Evolutionary conservation across 176 grass and related monocot species (phyloP), one percentile per base, ranked within the genome.

Genomic region (Zea luxurians): DNA sequence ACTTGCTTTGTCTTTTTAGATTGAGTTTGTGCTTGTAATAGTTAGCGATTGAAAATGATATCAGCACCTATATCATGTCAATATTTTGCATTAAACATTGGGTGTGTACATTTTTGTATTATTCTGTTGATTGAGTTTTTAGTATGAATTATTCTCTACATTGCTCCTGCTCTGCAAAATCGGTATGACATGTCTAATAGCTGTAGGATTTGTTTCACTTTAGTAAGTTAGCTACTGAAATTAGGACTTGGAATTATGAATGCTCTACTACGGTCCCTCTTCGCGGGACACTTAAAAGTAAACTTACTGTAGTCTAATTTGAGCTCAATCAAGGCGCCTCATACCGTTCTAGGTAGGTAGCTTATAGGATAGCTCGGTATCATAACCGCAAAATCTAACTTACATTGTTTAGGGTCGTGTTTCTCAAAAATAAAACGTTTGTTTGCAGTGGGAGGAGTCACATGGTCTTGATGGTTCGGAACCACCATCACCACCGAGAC

Each of bases 371-470:
- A 68, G 2, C 45, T 83, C 62, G 4, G 8, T 83, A 74, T 15
- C 55, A 70, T 50, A 78, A 72, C 41, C 8, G 1, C 36, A 44
- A 34, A 79, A 52, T 37, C 53, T 27, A 27, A 27, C 27, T 64
- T 27, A 27, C 0, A 27, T 27, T 27, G 27, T 27, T 27, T 27
- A 27, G 70, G 46, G 37, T 38, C 21, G 48, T 68, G 48, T 48
- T n/a, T 6, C 63, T 27, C 80, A 35, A 84, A 62, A 27, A 13
- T 12, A 75, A 40, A 53, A 21, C 16, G 0, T 16, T 84, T 77
- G 7, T 81, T 82, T 87, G 77, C 76, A 90, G 89, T 84, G 89
- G 73, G 89, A 27, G 27, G 27, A 87, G 4, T 84, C 66, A 0
- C 67, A 67, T 81, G 76, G 65, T 67, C 53, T 59, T 27, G 76